These are phyloP conservation scores for Gonapodya prolifera DNA, from an alignment of 192 early-diverging fungal genomes.

Conservation along the genomic window DNA sequence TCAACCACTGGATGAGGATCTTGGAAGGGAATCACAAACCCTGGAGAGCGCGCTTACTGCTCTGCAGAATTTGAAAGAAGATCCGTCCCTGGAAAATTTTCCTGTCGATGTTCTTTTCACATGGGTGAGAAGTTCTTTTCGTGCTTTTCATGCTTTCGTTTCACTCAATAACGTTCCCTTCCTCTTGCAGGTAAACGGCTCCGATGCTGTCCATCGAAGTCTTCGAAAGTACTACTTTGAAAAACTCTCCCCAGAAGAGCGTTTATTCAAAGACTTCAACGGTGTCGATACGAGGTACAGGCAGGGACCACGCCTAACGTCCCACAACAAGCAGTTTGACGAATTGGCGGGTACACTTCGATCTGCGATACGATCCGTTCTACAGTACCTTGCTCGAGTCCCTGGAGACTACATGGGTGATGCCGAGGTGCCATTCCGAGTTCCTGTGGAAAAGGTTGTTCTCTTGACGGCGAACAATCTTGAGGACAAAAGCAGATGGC, in stretches of 20 bases:
- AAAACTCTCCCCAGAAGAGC: not conserved
- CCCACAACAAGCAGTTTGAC: not conserved
- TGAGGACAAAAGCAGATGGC: not conserved
- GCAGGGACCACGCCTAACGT: not conserved
- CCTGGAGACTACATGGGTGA: not conserved
- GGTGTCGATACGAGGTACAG: not conserved
- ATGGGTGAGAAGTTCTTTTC: not conserved
- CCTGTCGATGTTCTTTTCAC: not conserved
- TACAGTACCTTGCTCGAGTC: not conserved
- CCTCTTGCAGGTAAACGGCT: not conserved
- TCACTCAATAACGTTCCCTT: not conserved
- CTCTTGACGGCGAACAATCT: not conserved
- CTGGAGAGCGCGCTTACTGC: too few species aligned
- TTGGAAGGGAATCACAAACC: too few species aligned
- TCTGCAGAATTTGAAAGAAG: not conserved
- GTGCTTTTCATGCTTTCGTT: not conserved
- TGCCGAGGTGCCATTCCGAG: not conserved
- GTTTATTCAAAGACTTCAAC: not conserved
- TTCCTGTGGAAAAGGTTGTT: not conserved
- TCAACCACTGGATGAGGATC: too few species aligned
- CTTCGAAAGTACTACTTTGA: not conserved
- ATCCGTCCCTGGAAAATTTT: not conserved
- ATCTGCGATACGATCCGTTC: not conserved
- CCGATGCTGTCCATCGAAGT: not conserved
- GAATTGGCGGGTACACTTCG: not conserved